Evolutionary conservation across 2,329 filamentous ascomycete species (phyloP).

Genomic region (Cercospora beticola): DNA sequence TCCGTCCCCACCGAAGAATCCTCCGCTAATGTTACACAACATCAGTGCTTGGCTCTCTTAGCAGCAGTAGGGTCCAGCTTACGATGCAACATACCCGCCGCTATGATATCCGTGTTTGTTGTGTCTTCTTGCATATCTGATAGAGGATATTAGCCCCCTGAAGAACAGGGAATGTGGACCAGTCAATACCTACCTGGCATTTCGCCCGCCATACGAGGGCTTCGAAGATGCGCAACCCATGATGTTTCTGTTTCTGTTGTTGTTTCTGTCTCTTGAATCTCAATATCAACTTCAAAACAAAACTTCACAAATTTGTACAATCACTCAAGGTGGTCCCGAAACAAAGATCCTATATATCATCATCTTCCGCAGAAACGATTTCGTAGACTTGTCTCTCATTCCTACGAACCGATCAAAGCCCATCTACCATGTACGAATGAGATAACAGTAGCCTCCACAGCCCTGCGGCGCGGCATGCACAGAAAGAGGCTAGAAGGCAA

Average conservation of each 20-base stretch:
- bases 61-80: not conserved
- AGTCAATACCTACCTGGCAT: not conserved
- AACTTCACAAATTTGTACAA: too few relatives aligned
- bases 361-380: too few relatives aligned
- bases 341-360: not conserved
- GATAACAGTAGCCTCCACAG: not conserved
- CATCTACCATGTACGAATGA: not conserved
- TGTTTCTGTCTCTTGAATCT: not conserved
- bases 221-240: not conserved
- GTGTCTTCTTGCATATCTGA: not conserved
- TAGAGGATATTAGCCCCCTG: not conserved
- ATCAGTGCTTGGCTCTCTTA: not conserved
- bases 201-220: not conserved
- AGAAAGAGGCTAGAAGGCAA: not conserved
- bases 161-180: too few relatives aligned
- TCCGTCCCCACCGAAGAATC: not conserved
- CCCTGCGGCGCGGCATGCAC: not conserved
- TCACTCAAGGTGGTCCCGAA: not conserved
- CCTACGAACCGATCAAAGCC: too few relatives aligned
- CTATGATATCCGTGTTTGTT: not conserved
- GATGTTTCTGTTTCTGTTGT: not conserved
- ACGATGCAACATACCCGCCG: not conserved
- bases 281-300: not conserved
- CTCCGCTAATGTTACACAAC: not conserved
- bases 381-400: not conserved